Evolutionary conservation across 2,329 filamentous ascomycete species (phyloP).

Genomic region (Nothopassalora personata): DNA sequence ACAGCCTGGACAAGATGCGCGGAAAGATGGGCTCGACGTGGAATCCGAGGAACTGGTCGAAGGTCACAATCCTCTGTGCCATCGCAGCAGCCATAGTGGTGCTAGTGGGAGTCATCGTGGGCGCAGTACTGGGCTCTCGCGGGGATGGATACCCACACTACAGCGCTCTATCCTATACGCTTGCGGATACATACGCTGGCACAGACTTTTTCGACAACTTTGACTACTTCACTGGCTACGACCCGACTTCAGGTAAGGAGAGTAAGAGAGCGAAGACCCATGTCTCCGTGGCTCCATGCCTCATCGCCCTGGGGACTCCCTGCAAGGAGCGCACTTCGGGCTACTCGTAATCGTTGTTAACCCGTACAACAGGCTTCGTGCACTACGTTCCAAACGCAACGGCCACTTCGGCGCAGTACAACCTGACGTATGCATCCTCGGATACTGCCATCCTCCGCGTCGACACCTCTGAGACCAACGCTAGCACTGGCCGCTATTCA

Average conservation of each 20-base stretch:
- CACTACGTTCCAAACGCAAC: slow-evolving; percentile 35
- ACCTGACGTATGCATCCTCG: slow-evolving; percentile 28
- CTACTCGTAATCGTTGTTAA: too few species aligned
- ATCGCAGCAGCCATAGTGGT: slow-evolving; percentile 14
- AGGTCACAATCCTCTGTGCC: slow-evolving; percentile 16
- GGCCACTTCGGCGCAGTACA: slow-evolving; percentile 23
- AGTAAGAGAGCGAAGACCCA: too few species aligned
- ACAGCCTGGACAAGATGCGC: slow-evolving; percentile 7
- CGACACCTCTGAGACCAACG: slow-evolving; percentile 25
- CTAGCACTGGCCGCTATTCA: slow-evolving; percentile 29
- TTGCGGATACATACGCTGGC: slow-evolving; percentile 36
- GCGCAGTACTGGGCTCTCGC: slow-evolving; percentile 24
- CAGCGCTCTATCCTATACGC: slow-evolving; percentile 23
- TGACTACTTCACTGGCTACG: slow-evolving; percentile 43
- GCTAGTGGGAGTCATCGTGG: slow-evolving; percentile 25
- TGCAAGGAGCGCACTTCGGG: too few species aligned
- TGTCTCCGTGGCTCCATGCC: too few species aligned
- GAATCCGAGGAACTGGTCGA: slow-evolving; percentile 25
- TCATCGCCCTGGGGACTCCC: too few species aligned
- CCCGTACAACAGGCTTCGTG: slow-evolving; percentile 43
- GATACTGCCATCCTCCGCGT: slow-evolving; percentile 26
- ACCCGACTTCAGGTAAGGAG: slow-evolving; percentile 19
- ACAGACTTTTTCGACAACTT: slow-evolving; percentile 46
- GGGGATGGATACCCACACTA: slow-evolving; percentile 27
- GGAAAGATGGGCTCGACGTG: slow-evolving; percentile 18